Base-by-base conservation (phyloP, 2,329 filamentous ascomycete species). In the Berkeleyomyces basicola region DNA sequence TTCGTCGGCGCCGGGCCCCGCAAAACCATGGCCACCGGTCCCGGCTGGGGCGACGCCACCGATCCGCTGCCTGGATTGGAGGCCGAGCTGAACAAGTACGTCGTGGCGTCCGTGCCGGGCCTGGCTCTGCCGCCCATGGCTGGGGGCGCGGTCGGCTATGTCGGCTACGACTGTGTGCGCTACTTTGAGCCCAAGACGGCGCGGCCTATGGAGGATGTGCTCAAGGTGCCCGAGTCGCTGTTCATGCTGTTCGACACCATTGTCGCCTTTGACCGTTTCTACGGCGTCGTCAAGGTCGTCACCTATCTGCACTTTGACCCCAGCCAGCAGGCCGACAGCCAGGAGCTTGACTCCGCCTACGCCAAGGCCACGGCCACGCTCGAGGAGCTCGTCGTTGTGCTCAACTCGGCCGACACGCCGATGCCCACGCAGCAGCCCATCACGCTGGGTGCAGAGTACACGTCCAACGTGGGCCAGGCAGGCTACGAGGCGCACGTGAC, bases 151-250 rank as follows among this genome's bases (percentile, higher is more conserved):
- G 90, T 99, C 69, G 93, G 93, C 65, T 99, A 97, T 72, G 90
- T 97, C 4, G 91, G 91, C 61, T 99, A 99, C 71, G 93, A 99
- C 72, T 99, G 93, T 73, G 89, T 99, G 69, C 85, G 86, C 70
- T 97, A 97, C 75, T 99, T 99, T 68, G 93, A 99, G 78, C 93
- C 93, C 66, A 95, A 91, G 79, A 97, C 93, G n/a, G 85, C 85
- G 36, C 82, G 90, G 59, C 83, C 89, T 2, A 83, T 96, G 78
- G 86, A 93, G 74, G 93, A 99, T 74, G 81, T 95, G 39, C 80
- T 97, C 31, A 77, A 86, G 65, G 88, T 97, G 49, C 93, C 93
- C 0, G 93, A 99, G 78, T 91, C 89, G 64, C 78, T 97, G 39
- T 97, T 99, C 73, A 97, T 97, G 89, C 80, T 99, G 11, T 97